Percentiles rank a stretch among this genome's conserved stretches.
Evolutionary conservation across 495 filamentous ascomycete species (phyloP).

Genomic region (Daldinia childiae): DNA sequence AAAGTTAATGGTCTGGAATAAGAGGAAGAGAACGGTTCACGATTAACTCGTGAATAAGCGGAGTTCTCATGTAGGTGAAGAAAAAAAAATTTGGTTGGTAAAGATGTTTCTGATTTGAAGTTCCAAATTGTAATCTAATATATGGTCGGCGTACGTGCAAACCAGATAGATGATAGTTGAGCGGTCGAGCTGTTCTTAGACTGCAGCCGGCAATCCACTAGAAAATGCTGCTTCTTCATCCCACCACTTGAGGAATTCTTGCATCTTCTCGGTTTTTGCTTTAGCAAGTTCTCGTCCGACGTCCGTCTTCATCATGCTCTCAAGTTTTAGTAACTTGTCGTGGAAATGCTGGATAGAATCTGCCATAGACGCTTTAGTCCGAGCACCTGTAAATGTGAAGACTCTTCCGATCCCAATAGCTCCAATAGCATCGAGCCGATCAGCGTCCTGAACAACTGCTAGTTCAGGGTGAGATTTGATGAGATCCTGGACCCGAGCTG

Average conservation of each 20-base stretch:
- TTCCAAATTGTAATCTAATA: background rate
- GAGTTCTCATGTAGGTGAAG: background rate
- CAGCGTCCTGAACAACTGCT: conserved; percentile 88
- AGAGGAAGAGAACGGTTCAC: background rate
- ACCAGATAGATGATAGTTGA: background rate
- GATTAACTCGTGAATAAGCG: background rate
- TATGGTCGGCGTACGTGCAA: background rate
- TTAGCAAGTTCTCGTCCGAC: conserved; percentile 73
- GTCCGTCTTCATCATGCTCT: conserved; percentile 84
- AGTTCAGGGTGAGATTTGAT: conserved; percentile 74
- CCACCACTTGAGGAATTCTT: conserved; percentile 76
- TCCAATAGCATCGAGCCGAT: conserved; percentile 88
- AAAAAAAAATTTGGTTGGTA: background rate
- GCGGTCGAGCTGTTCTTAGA: background rate
- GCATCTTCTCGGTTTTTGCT: conserved; percentile 70
- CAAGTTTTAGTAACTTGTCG: conserved; percentile 78
- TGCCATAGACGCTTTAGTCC: conserved; percentile 62
- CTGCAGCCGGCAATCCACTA: background rate
- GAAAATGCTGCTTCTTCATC: conserved; percentile 63
- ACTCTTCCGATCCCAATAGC: conserved; percentile 81
- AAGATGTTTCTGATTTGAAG: background rate
- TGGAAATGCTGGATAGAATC: conserved; percentile 77
- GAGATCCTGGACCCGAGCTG: conserved; percentile 59
- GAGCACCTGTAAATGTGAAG: conserved; percentile 80
- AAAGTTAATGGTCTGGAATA: background rate